Evolutionary conservation across 1,139 yeast genomes (phyloP), one percentile per base, ranked within the genome.

Genomic region (Blastobotrys aristatus): DNA sequence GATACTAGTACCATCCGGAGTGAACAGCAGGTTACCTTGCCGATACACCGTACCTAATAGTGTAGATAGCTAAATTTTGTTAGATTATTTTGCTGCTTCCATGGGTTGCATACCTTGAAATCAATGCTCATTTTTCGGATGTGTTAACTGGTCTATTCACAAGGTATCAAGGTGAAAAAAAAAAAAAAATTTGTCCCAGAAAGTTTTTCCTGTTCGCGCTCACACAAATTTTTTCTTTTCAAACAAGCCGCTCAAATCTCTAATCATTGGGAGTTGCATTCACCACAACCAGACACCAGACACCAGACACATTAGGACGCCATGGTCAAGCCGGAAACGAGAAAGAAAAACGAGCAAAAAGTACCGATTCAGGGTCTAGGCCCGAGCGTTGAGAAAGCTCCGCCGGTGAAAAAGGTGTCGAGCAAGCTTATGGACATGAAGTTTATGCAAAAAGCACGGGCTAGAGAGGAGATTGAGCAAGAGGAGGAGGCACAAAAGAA

Each of bases 11-110:
- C 98, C 98, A 64, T 89, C 97, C 2, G 84, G 80, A 1, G 95
- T 82, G 69, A 83, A 92, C n/a, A 84, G 75, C 32, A 92, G 70
- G 66, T 92, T 90, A 17, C 97, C 98, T 60, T 85, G 87, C 48
- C 95, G 75, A 63, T 92, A 92, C 6, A 92, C 98, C 0, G 98
- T 90, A 26, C 98, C 99, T 58, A 92, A 71, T 41, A 92, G 73
- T 67, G 92, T 92, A 40, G 95, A 82, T 60, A 92, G 84, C 75
- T 72, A 13, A 5, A 49, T 50, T 29, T 22, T 11, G 24, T 33
- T 10, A 38, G n/a, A 4, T 29, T 27, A 16, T 33, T 10, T 5
- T 8, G 14, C 17, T 31, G n/a, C 7, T 13, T 31, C 7, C 6
- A 5, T 34, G 21, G 14, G 4, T 38, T 7, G 32, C 58, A 38